Evolutionary conservation across 805 yeast genomes (phyloP).

Genomic region (Metschnikowia reukaufii): DNA sequence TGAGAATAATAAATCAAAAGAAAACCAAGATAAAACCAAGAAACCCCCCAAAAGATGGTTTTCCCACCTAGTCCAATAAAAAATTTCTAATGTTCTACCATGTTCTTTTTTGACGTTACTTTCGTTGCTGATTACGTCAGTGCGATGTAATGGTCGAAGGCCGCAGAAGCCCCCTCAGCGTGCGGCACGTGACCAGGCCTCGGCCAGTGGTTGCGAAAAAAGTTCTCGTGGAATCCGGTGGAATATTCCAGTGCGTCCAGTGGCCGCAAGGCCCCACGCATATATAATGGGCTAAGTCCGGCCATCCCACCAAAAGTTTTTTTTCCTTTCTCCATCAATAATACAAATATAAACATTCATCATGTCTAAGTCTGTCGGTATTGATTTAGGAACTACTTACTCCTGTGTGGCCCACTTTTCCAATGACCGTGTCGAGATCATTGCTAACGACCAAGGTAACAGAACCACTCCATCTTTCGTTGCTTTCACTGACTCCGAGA

Average conservation of each 20-base stretch:
- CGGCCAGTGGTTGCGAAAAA: slow-evolving; percentile 11
- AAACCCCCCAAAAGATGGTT: neutral
- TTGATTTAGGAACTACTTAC: slow-evolving; percentile 36
- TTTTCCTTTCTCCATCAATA: slow-evolving; percentile 8
- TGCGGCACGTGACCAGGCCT: slow-evolving; percentile 2
- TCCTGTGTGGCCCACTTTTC: slow-evolving; percentile 36
- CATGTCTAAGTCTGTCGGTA: slow-evolving; percentile 35
- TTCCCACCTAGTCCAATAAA: neutral
- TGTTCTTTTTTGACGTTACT: neutral
- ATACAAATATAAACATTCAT: slow-evolving; percentile 6
- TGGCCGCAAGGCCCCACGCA: neutral
- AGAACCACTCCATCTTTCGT: slow-evolving; percentile 36
- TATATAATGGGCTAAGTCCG: slow-evolving; percentile 8
- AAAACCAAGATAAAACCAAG: too few relatives aligned
- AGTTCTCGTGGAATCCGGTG: slow-evolving; percentile 16
- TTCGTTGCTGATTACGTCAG: slow-evolving; percentile 2
- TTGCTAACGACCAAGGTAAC: slow-evolving; percentile 37
- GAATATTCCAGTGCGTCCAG: slow-evolving; percentile 19
- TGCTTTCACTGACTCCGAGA: slow-evolving; percentile 34
- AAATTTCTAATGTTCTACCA: neutral
- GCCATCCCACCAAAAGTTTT: neutral
- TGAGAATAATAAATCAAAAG: too few relatives aligned
- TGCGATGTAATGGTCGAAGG: neutral
- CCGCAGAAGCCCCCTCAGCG: neutral
- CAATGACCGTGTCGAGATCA: slow-evolving; percentile 34